phyloP scores from a whole-genome alignment of 768 basidiomycete genomes.

The Leccinellum rugosiceps region DNA sequence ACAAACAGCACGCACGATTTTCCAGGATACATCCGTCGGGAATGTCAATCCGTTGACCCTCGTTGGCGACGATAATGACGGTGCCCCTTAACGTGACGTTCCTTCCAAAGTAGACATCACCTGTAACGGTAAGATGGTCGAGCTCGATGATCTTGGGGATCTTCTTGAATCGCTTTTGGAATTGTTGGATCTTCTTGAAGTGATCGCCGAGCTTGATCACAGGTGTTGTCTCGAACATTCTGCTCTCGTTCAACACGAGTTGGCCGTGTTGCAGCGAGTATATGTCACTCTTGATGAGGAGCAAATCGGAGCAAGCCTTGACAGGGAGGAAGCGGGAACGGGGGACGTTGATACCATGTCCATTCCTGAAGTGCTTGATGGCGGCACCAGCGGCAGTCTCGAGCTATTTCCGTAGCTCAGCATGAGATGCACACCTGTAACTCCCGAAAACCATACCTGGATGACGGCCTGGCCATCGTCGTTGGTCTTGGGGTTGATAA shows the following conservation, averaged over 20 bases:
- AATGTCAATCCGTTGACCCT: slow-evolving; percentile 70
- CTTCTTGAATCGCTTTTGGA: slow-evolving; percentile 75
- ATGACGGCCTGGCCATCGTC: slow-evolving; percentile 71
- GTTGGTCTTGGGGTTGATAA: slow-evolving; percentile 68
- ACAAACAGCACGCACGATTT: slow-evolving; percentile 44
- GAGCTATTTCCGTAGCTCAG: slow-evolving; percentile 37
- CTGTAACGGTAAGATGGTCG: slow-evolving; percentile 71
- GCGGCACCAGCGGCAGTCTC: slow-evolving; percentile 77
- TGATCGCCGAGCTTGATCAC: slow-evolving; percentile 77
- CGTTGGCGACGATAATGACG: slow-evolving; percentile 74
- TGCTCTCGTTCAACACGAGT: slow-evolving; percentile 55
- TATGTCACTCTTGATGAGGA: slow-evolving; percentile 66
- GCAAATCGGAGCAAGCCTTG: slow-evolving; percentile 59
- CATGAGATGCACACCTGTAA: not conserved
- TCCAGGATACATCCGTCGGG: slow-evolving; percentile 73
- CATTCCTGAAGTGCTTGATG: slow-evolving; percentile 67
- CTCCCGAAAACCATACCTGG: slow-evolving; percentile 39
- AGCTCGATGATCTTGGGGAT: slow-evolving; percentile 71
- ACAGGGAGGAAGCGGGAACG: slow-evolving; percentile 70
- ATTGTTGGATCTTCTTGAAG: slow-evolving; percentile 72
- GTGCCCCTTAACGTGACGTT: slow-evolving; percentile 64
- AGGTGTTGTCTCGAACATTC: slow-evolving; percentile 62
- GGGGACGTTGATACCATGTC: slow-evolving; percentile 72
- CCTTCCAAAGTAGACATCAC: slow-evolving; percentile 66
- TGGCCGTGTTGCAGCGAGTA: slow-evolving; percentile 70